Evolutionary conservation across 2,329 filamentous ascomycete species (phyloP).

Genomic region (Sarocladium kiliense): DNA sequence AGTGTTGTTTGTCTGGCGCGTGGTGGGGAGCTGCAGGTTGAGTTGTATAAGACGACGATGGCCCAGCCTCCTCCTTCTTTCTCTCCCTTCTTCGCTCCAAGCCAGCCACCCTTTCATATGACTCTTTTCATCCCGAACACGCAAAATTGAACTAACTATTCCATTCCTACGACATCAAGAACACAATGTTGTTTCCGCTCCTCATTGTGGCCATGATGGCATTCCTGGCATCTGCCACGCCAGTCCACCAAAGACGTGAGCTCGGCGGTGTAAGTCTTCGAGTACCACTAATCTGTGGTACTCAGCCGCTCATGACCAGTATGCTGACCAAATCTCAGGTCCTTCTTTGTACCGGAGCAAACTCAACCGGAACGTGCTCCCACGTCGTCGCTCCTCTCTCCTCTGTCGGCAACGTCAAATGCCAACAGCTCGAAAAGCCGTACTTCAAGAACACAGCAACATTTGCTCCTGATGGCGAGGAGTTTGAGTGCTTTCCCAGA

Average conservation of each 20-base stretch:
- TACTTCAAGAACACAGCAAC: constrained; percentile 38
- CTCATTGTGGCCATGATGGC: constrained; percentile 16
- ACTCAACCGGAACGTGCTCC: constrained; percentile 42
- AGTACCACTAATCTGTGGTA: too few species aligned
- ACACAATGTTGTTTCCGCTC: constrained; percentile 25
- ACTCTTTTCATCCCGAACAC: too few species aligned
- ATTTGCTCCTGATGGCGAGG: constrained; percentile 45
- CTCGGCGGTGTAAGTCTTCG: constrained; percentile 43
- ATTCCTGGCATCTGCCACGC: constrained; percentile 19
- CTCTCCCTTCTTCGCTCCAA: constrained; percentile 10
- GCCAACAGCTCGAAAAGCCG: constrained; percentile 38
- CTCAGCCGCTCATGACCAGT: too few species aligned
- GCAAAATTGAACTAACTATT: too few species aligned
- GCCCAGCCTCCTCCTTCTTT: constrained; percentile 11
- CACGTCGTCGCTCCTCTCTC: constrained; percentile 24
- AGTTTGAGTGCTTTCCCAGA: constrained; percentile 43
- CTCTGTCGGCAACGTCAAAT: constrained; percentile 32
- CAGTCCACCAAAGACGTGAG: constrained; percentile 32
- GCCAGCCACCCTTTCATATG: background rate
- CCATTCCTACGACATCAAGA: background rate
- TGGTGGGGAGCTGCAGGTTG: background rate
- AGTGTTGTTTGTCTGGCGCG: background rate
- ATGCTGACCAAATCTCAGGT: too few species aligned
- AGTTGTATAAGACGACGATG: background rate
- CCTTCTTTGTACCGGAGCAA: constrained; percentile 44